Percentiles rank a stretch among this genome's conserved stretches.
phyloP scores from a whole-genome alignment of 1,284 basidiomycete genomes.

The Ustilago cynodontis region DNA sequence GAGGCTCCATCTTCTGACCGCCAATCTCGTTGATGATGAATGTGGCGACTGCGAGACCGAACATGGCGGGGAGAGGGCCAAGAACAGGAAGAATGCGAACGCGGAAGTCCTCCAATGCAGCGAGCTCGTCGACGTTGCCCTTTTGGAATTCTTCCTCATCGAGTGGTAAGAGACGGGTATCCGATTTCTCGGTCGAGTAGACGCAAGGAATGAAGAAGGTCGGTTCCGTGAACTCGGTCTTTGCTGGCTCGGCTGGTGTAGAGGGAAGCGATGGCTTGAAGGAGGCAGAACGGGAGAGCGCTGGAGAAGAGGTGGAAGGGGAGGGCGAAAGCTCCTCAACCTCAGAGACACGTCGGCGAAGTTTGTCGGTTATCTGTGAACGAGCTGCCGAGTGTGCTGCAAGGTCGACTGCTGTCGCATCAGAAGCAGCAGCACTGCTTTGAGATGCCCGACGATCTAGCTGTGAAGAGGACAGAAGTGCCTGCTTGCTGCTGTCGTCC shows the following conservation, averaged over 20 bases:
- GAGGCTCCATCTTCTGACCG: conserved; percentile 62
- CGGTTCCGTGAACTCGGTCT: conserved; percentile 25
- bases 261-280: conserved; percentile 27
- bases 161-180: conserved; percentile 84
- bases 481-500: not conserved
- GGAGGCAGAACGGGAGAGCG: conserved; percentile 35
- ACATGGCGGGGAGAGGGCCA: conserved; percentile 72
- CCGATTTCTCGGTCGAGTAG: conserved; percentile 92
- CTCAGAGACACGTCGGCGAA: conserved; percentile 31
- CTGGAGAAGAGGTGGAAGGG: conserved; percentile 35
- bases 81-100: conserved; percentile 89
- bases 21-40: conserved; percentile 67
- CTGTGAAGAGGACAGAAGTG: conserved; percentile 7
- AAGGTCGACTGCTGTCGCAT: conserved; percentile 42
- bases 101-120: conserved; percentile 92
- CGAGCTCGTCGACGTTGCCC: conserved; percentile 89
- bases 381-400: conserved; percentile 31
- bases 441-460: conserved; percentile 28
- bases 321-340: conserved; percentile 47
- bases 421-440: conserved; percentile 43
- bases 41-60: conserved; percentile 66
- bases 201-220: conserved; percentile 73
- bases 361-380: conserved; percentile 9
- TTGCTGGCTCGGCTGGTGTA: conserved; percentile 17
- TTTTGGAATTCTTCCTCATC: conserved; percentile 91